Percentiles rank a stretch among this genome's conserved stretches.
Evolutionary conservation across 139 green algal species (phyloP).

Genomic region (Picochlorum sp.): DNA sequence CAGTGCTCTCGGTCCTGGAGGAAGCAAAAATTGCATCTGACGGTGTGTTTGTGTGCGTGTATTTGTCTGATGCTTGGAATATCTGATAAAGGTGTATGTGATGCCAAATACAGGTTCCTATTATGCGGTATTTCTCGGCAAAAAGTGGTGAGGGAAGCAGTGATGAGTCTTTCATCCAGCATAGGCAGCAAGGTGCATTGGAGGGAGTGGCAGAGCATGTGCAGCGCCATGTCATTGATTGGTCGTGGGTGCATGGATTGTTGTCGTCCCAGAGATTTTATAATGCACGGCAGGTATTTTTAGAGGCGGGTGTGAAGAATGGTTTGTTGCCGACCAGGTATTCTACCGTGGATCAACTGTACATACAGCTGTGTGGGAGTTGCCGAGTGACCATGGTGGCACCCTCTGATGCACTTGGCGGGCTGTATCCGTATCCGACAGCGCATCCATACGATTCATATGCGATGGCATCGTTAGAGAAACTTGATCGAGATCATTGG

Average conservation of each 20-base stretch:
- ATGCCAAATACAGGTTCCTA: too few species aligned
- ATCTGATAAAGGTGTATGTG: too few species aligned
- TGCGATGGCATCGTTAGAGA: conserved; percentile 58
- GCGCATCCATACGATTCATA: conserved; percentile 68
- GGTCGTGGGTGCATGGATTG: conserved; percentile 34
- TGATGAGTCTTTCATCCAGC: too few species aligned
- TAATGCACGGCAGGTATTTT: conserved; percentile 17
- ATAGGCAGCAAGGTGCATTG: neutral
- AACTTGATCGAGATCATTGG: conserved; percentile 33
- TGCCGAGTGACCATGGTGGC: conserved; percentile 53
- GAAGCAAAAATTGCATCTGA: neutral
- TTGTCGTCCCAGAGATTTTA: conserved; percentile 19
- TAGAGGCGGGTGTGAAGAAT: conserved; percentile 30
- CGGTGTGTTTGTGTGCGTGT: neutral
- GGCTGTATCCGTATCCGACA: conserved; percentile 65
- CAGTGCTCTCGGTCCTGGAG: conserved; percentile 41
- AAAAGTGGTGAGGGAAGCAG: too few species aligned
- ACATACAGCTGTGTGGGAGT: conserved; percentile 48
- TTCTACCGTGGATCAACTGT: conserved; percentile 32
- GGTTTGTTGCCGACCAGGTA: conserved; percentile 47
- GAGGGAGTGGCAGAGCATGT: neutral
- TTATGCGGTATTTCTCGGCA: too few species aligned
- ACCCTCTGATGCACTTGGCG: conserved; percentile 36
- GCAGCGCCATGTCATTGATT: conserved; percentile 21
- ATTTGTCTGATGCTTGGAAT: neutral